Evolutionary conservation across 2,329 filamentous ascomycete species (phyloP).

Genomic region (Apiospora hydei): DNA sequence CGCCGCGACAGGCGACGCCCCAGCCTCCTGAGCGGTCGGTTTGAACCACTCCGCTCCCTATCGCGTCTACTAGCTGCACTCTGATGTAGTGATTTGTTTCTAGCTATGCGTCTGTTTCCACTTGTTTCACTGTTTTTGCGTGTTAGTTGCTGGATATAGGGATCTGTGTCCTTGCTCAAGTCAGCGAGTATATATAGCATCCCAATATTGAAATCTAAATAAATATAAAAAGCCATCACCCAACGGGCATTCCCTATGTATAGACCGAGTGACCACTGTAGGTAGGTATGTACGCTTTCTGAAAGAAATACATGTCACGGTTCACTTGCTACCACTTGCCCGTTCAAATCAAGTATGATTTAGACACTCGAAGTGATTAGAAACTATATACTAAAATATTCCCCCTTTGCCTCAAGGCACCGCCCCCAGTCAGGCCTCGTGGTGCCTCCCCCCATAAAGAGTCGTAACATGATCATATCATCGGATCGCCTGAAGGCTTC

Average conservation of each 20-base stretch:
- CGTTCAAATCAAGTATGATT: constrained; percentile 7
- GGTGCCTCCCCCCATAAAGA: not conserved
- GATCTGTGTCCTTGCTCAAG: not conserved
- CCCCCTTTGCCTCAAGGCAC: constrained; percentile 7
- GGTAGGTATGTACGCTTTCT: not conserved
- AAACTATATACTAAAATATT: not conserved
- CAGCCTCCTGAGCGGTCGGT: not conserved
- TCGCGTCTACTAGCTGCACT: not conserved
- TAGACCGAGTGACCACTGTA: not conserved
- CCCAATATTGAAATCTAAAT: not conserved
- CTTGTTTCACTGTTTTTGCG: not conserved
- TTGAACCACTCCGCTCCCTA: not conserved
- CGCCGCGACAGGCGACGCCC: not conserved
- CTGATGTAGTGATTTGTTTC: not conserved
- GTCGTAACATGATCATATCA: constrained; percentile 19
- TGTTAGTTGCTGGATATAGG: not conserved
- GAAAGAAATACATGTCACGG: not conserved
- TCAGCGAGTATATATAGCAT: not conserved
- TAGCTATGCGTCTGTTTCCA: not conserved
- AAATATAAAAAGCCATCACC: not conserved
- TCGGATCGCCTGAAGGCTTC: constrained; percentile 10
- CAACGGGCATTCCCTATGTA: not conserved
- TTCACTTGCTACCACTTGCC: not conserved
- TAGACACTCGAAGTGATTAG: constrained; percentile 10
- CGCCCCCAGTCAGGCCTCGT: not conserved